Evolutionary conservation across 495 filamentous ascomycete species (phyloP), one percentile per base, ranked within the genome.

Genomic region (Penicillium waksmanii): DNA sequence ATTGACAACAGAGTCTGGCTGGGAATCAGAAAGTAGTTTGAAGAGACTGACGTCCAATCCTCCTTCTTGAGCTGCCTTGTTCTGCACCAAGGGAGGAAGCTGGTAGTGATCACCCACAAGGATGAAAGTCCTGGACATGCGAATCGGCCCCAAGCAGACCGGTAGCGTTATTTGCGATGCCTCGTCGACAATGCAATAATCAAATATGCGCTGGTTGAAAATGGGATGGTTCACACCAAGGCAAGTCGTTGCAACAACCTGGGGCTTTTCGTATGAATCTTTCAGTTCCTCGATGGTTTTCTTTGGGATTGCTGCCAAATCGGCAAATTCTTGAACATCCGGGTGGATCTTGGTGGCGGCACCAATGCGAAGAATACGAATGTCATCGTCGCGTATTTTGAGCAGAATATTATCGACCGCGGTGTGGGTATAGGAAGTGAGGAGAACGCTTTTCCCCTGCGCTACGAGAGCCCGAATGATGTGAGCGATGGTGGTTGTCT

Each of bases 181-280:
- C 73, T 98, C 95, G 65, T 98, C 95, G 2, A 98, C 92, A 61
- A 98, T 97, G 64, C 95, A 98, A 70, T 97, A 97, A 74, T 98
- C 95, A 60, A 98, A 98, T 8, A 87, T 87, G 9, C 95, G 89
- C 60, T 93, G 88, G 57, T 82, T 88, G 77, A 98, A 98, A 42
- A 98, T 77, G 17, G 84, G 82, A 69, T 98, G 94, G 70, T 87
- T 92, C 66, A 97, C 88, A 3, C 92, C 92, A 17, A 98, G 81
- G 65, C 95, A 98, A 0, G 95, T 98, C 5, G 95, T 96, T 17
- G 95, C 95, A 9, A 98, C 95, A 40, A 98, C 84, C 10, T 89
- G 90, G 3, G 88, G 89, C 48, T 87, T 84, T 62, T 92, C 87
- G 80, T 95, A 97, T 5, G 89, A 85, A 48, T 84, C 82, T 55